Percentiles rank a stretch among this genome's conserved stretches.
phyloP scores from a whole-genome alignment of 139 green algal species.

The Desmodesmus armatus region DNA sequence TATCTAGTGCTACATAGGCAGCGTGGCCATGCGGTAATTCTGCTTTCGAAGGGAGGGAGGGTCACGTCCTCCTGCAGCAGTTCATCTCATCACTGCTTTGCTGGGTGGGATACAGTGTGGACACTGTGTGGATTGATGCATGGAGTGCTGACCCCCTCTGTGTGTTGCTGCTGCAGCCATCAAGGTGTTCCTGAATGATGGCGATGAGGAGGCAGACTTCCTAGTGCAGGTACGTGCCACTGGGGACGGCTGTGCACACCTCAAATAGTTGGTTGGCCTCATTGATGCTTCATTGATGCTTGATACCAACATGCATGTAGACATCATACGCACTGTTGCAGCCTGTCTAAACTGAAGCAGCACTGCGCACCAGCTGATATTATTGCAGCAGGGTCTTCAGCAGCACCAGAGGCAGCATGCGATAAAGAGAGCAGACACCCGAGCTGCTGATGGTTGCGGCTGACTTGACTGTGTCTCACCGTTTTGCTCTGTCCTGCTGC shows the following conservation, averaged over 20 bases:
- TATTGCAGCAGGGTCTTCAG: background rate
- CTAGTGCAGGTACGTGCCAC: background rate
- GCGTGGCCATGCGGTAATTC: background rate
- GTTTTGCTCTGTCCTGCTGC: background rate
- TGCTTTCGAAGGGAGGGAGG: background rate
- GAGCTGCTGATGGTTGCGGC: too few species aligned
- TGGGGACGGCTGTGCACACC: background rate
- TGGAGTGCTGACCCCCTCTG: background rate
- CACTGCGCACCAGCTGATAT: background rate
- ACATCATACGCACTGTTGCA: background rate
- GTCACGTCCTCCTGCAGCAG: background rate
- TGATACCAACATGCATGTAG: background rate
- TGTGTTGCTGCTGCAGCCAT: slow-evolving; percentile 9
- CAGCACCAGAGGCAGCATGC: background rate
- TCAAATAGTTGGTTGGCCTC: background rate
- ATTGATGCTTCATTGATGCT: background rate
- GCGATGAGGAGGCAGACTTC: slow-evolving; percentile 27
- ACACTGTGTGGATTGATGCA: background rate
- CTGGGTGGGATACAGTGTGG: background rate
- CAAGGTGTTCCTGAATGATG: slow-evolving; percentile 37
- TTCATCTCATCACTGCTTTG: background rate
- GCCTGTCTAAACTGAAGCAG: background rate
- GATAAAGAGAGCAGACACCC: too few species aligned
- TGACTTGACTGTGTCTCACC: too few species aligned
- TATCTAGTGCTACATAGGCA: background rate